Base-by-base conservation (phyloP, 441 rosid genomes). In the Euphorbia celastroides region DNA sequence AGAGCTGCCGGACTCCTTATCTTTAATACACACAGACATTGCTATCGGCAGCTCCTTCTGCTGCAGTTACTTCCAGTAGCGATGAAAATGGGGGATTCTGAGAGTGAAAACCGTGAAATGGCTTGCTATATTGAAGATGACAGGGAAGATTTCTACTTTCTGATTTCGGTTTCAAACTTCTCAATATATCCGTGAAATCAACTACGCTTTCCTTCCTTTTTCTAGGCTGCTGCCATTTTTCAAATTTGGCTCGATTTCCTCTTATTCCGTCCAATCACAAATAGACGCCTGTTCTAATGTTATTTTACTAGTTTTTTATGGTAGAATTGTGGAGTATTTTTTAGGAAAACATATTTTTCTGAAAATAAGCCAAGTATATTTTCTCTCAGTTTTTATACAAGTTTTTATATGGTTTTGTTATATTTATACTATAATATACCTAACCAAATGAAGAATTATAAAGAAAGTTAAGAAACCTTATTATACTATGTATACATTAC, bases 1-100 rank as follows among this genome's bases (percentile, higher is more conserved):
- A 36, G 83, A 75, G 56, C 56, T 51, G 65, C 84, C 82, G 54
- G 84, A 67, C 57, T 85, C 81, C 74, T 78, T 86, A 46, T 85
- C 81, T 75, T 78, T 86, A 46, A 73, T 32, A 32, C 57, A 64
- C 38, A 63, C 38, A 26, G 63, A 71, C 57, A 70, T 69, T 64
- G 23, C 41, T 44, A 5, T 46, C 57, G 41, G 65, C 16, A 52
- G 17, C 22, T 42, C 54, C 19, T 19, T 31, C 20, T 31, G 12
- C n/a, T 3, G n/a, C 50, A 4, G 31, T 1, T 22, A 17, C 5
- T 66, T 32, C 48, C n/a, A 57, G 12, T 23, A 14, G 27, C 48
- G 6, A 56, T 36, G 51, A 16, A 14, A 41, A 54, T 54, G 55
- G 22, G 51, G 48, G 2, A 17, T 16, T 26, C 28, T 50, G 62